A percentile compares a stretch with the other conserved stretches of the same genome.
These are phyloP conservation scores for Diaporthe sp. DNA, from an alignment of 2,329 filamentous ascomycete genomes.

Conservation along the genomic window DNA sequence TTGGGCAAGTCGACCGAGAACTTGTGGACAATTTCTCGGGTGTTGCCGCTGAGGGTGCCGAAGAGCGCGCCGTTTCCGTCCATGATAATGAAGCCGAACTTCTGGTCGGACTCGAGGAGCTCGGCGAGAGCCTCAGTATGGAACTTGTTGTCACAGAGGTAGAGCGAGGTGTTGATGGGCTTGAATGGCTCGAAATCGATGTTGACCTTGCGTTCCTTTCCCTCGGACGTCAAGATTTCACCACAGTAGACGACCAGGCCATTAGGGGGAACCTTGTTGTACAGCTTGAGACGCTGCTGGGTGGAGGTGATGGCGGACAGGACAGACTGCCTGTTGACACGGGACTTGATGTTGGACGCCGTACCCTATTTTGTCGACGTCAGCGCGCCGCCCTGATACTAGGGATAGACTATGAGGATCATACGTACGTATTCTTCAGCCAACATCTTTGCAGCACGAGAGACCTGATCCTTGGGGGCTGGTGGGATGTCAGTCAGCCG, in stretches of 20 bases:
- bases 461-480: constrained; percentile 99
- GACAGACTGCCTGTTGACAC: constrained; percentile 98
- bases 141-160: constrained; percentile 99
- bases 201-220: constrained; percentile 99
- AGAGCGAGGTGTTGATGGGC: constrained; percentile 99
- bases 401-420: constrained; percentile 40
- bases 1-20: constrained; percentile 99
- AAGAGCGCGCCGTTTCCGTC: constrained; percentile 99
- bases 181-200: constrained; percentile 99
- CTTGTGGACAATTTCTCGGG: constrained; percentile 96
- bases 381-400: background rate
- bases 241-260: constrained; percentile 98
- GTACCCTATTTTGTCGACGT: constrained; percentile 75
- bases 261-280: constrained; percentile 98
- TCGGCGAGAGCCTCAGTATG: constrained; percentile 98
- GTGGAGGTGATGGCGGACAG: constrained; percentile 98
- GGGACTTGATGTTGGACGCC: constrained; percentile 99
- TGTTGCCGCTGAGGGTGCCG: constrained; percentile 96
- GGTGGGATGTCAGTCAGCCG: constrained; percentile 45
- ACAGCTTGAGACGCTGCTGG: constrained; percentile 98
- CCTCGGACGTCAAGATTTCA: constrained; percentile 99
- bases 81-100: constrained; percentile 99
- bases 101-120: constrained; percentile 97
- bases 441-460: constrained; percentile 98
- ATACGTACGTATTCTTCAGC: constrained; percentile 96